A percentile compares a stretch with the other conserved stretches of the same genome.
phyloP scores from a whole-genome alignment of 345 rosid genomes.

The Raphanus raphanistrum region DNA sequence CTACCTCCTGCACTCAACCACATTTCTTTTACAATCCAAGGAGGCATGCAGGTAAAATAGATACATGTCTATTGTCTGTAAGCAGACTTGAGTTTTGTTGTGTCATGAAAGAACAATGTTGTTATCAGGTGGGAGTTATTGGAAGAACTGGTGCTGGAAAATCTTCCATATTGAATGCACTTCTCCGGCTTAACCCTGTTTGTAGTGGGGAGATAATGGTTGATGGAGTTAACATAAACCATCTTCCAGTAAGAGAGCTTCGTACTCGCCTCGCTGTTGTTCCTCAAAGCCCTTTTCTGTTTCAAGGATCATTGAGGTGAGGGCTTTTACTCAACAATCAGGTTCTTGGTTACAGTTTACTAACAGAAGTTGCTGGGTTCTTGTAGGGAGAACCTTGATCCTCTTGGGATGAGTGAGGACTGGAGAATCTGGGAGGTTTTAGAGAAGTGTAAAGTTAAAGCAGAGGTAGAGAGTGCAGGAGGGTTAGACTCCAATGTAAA shows the following conservation, averaged over 20 bases:
- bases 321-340: neutral
- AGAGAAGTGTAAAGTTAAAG: slow-evolving; percentile 79
- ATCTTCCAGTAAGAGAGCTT: slow-evolving; percentile 73
- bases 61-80: neutral
- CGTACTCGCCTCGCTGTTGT: slow-evolving; percentile 76
- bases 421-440: slow-evolving; percentile 62
- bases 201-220: slow-evolving; percentile 65
- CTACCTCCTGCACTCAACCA: slow-evolving; percentile 65
- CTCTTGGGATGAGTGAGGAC: slow-evolving; percentile 54
- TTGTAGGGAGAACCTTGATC: slow-evolving; percentile 84
- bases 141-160: slow-evolving; percentile 98
- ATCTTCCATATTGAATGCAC: slow-evolving; percentile 84
- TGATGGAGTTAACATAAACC: slow-evolving; percentile 64
- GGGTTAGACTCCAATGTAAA: slow-evolving; percentile 65
- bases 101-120: slow-evolving; percentile 3
- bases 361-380: neutral
- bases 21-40: slow-evolving; percentile 60
- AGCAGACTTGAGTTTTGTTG: slow-evolving; percentile 3
- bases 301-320: slow-evolving; percentile 85
- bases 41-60: slow-evolving; percentile 63
- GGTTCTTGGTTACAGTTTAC: neutral
- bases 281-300: slow-evolving; percentile 88
- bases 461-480: slow-evolving; percentile 74
- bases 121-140: slow-evolving; percentile 73
- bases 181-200: slow-evolving; percentile 72